Percentiles rank a stretch among this genome's conserved stretches.
phyloP scores from a whole-genome alignment of 2,329 filamentous ascomycete genomes.

The Metarhizium humberi region DNA sequence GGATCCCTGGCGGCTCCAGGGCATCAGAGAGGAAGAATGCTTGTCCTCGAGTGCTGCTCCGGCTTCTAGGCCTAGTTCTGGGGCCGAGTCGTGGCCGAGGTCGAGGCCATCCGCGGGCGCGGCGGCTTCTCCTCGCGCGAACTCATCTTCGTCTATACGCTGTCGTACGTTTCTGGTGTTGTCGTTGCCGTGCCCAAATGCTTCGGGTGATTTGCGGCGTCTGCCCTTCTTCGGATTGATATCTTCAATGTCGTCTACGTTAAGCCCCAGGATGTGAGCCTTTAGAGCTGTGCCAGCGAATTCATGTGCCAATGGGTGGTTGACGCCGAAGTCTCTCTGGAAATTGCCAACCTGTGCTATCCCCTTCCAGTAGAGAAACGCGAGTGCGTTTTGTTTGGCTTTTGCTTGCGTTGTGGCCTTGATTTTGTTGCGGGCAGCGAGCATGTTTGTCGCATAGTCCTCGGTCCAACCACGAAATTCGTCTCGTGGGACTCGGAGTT shows the following conservation, averaged over 20 bases:
- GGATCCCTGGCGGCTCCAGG: conserved; percentile 42
- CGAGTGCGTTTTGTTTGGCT: conserved; percentile 28
- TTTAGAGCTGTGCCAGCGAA: conserved; percentile 36
- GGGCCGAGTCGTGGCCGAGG: conserved; percentile 29
- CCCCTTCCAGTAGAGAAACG: conserved; percentile 22
- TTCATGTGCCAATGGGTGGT: conserved; percentile 33
- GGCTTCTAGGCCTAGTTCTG: conserved; percentile 64
- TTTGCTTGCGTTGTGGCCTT: conserved; percentile 20
- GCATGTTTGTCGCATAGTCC: conserved; percentile 48
- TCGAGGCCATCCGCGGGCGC: conserved; percentile 19
- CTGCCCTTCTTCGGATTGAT: conserved; percentile 15
- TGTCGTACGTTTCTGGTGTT: conserved; percentile 28
- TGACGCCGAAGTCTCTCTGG: conserved; percentile 15
- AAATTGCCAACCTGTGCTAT: conserved; percentile 22
- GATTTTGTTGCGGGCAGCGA: conserved; percentile 17
- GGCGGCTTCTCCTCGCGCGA: conserved; percentile 15
- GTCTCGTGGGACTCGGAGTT: conserved; percentile 24
- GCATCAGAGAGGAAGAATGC: conserved; percentile 41
- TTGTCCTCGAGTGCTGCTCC: conserved; percentile 58
- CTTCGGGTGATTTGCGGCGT: conserved; percentile 34
- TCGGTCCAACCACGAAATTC: conserved; percentile 31
- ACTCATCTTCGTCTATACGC: conserved; percentile 20
- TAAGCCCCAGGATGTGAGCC: conserved; percentile 18
- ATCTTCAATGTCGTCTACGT: conserved; percentile 11
- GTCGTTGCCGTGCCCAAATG: conserved; percentile 28